Conservation (phyloP, 2,329 filamentous ascomycete species). For the Tolypocladium ophioglossoides region DNA sequence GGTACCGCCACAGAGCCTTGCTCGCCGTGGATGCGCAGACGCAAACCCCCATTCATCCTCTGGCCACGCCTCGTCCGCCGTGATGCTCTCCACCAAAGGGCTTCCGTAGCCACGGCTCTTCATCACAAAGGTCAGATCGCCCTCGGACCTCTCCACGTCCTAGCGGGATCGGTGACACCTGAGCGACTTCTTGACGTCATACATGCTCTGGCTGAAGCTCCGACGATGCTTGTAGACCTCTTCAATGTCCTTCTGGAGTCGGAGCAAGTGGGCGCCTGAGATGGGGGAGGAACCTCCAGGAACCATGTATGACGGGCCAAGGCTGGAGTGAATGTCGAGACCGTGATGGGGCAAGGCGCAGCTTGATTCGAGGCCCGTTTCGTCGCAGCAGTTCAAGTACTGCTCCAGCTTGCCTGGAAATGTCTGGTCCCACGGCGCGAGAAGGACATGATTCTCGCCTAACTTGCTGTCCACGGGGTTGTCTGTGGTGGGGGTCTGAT, state of each 20-base stretch:
- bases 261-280: neutral
- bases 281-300: neutral
- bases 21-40: neutral
- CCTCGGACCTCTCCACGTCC: neutral
- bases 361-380: neutral
- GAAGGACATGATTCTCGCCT: neutral
- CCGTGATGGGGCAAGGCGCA: neutral
- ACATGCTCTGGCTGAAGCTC: neutral
- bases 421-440: neutral
- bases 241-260: neutral
- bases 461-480: neutral
- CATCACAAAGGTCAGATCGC: constrained; percentile 4
- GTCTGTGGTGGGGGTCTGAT: neutral
- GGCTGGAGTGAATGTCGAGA: neutral
- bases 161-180: neutral
- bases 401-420: constrained; percentile 1
- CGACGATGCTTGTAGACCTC: neutral
- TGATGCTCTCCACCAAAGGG: constrained; percentile 8
- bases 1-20: neutral
- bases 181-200: neutral
- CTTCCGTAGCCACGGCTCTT: constrained; percentile 13
- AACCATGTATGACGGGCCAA: neutral
- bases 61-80: constrained; percentile 8
- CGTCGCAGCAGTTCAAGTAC: constrained; percentile 2
- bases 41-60: constrained; percentile 6